A percentile compares a stretch with the other conserved stretches of the same genome.
Conservation (phyloP, 2,329 filamentous ascomycete species). For the Trichophaea hybrida region DNA sequence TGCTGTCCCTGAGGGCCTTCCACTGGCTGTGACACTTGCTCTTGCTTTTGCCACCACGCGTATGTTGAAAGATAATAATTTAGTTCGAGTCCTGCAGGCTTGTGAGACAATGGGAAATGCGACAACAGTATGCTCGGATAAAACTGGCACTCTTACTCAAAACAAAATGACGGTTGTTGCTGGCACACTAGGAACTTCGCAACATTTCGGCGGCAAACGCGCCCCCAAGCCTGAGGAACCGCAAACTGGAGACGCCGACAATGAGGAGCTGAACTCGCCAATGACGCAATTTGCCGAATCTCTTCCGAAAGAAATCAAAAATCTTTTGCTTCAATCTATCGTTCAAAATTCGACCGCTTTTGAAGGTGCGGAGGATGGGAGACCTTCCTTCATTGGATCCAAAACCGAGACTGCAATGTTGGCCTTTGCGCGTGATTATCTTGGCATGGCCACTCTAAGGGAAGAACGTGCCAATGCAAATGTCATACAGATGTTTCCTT, state of each 20-base stretch:
- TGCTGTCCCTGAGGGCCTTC: constrained; percentile 63
- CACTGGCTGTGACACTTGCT: constrained; percentile 62
- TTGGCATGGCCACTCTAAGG: constrained; percentile 51
- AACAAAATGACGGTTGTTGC: constrained; percentile 56
- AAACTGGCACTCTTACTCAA: constrained; percentile 52
- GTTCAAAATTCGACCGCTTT: constrained; percentile 60
- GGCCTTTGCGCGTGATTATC: constrained; percentile 50
- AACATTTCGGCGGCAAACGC: constrained; percentile 39
- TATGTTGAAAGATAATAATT: constrained; percentile 64
- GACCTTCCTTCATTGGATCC: constrained; percentile 55
- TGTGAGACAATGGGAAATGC: constrained; percentile 74
- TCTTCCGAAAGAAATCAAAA: constrained; percentile 33
- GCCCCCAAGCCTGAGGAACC: constrained; percentile 27
- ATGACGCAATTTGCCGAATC: constrained; percentile 20
- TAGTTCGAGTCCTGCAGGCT: constrained; percentile 61
- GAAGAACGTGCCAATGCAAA: constrained; percentile 45
- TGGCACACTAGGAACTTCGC: constrained; percentile 42
- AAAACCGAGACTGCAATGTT: constrained; percentile 65
- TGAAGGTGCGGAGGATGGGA: constrained; percentile 55
- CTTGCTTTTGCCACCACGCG: constrained; percentile 62
- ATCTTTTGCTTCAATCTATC: constrained; percentile 46
- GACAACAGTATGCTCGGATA: constrained; percentile 55
- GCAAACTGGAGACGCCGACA: not conserved
- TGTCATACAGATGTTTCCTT: constrained; percentile 55
- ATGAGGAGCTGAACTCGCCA: constrained; percentile 14